These are phyloP conservation scores for Trichosporon inkin DNA, from an alignment of 1,284 basidiomycete genomes.

Conservation along the genomic window DNA sequence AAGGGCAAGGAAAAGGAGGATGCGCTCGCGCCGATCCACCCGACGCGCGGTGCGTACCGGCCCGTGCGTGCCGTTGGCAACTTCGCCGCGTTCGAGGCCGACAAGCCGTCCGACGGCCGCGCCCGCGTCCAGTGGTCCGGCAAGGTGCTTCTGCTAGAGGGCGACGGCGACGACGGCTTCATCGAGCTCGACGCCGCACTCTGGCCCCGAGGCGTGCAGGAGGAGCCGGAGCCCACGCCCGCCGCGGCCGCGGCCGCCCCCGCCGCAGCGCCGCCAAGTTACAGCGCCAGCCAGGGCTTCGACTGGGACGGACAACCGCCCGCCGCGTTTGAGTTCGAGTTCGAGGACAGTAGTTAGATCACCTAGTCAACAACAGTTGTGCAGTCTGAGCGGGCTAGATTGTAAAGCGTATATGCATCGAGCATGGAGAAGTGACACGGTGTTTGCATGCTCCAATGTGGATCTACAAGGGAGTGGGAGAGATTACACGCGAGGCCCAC, in stretches of 20 bases:
- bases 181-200: conserved; percentile 58
- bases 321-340: conserved; percentile 52
- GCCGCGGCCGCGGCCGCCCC: conserved; percentile 30
- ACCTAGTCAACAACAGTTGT: conserved; percentile 3
- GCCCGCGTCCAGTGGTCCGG: conserved; percentile 50
- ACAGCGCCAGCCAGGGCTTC: conserved; percentile 34
- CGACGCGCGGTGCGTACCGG: conserved; percentile 22
- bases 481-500: not conserved
- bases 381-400: conserved; percentile 4
- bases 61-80: conserved; percentile 24
- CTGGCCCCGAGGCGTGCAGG: conserved; percentile 54
- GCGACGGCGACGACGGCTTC: conserved; percentile 54
- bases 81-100: conserved; percentile 16
- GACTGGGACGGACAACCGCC: conserved; percentile 74
- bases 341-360: conserved; percentile 34
- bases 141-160: conserved; percentile 70
- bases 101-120: conserved; percentile 22
- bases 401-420: conserved; percentile 8
- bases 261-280: conserved; percentile 34
- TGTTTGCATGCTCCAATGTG: not conserved
- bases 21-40: conserved; percentile 10
- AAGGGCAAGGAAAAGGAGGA: conserved; percentile 9
- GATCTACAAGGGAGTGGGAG: not conserved
- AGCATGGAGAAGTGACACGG: conserved; percentile 3
- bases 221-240: conserved; percentile 44